Evolutionary conservation across 139 green algal genomes (phyloP), one percentile per base, ranked within the genome.

Genomic region (Yamagishiella unicocca): DNA sequence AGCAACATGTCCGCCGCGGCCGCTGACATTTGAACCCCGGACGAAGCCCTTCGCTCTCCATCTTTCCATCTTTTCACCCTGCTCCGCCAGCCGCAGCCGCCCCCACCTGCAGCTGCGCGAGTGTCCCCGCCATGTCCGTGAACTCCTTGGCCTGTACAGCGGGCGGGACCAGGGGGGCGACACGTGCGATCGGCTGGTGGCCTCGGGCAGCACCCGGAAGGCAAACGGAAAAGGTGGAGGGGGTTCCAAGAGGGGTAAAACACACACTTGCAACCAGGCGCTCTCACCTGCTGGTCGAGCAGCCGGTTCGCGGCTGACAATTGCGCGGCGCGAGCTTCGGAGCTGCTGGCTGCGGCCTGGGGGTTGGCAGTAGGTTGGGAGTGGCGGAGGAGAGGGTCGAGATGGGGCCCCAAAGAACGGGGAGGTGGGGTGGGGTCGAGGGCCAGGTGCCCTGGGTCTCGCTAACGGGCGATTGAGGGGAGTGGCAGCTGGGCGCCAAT

Each of bases 31-130:
- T n/a, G n/a, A n/a, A n/a, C n/a, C n/a, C n/a, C n/a, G n/a, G n/a
- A n/a, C n/a, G n/a, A n/a, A n/a, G n/a, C n/a, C n/a, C n/a, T n/a
- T n/a, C n/a, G n/a, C n/a, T n/a, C n/a, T n/a, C n/a, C n/a, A n/a
- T n/a, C n/a, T n/a, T n/a, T n/a, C n/a, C n/a, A n/a, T n/a, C n/a
- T n/a, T n/a, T n/a, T n/a, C n/a, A n/a, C n/a, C n/a, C n/a, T n/a
- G n/a, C n/a, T n/a, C n/a, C n/a, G n/a, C n/a, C n/a, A n/a, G n/a
- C n/a, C n/a, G n/a, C 64, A 42, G 4, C 29, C n/a, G 12, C 64
- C 6, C 64, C 64, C 72, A 80, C 72, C 72, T 80, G 72, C 43
- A 80, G 45, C 33, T n/a, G 43, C 1, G 72, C 72, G 12, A 80
- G 72, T 5, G 29, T 22, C 8, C 29, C 45, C 7, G 72, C 72